Percentiles rank a stretch among this genome's conserved stretches.
phyloP scores from a whole-genome alignment of 352 stramenopile species.

The Phytophthora ramorum region DNA sequence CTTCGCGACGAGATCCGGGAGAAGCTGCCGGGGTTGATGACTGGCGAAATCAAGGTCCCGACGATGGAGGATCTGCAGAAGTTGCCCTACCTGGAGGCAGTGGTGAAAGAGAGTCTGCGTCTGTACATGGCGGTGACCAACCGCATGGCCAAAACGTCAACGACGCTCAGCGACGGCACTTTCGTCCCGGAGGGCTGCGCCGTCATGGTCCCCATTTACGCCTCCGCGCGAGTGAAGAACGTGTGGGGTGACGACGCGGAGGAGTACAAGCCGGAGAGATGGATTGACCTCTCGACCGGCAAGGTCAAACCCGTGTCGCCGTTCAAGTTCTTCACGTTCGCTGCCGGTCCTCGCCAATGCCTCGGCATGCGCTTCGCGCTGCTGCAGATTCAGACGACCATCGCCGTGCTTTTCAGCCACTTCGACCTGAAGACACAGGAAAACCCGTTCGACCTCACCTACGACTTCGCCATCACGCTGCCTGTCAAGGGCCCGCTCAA shows the following conservation, averaged over 20 bases:
- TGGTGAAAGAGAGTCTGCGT: slow-evolving; percentile 69
- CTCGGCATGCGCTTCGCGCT: slow-evolving; percentile 62
- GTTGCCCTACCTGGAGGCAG: slow-evolving; percentile 68
- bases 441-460: slow-evolving; percentile 44
- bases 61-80: slow-evolving; percentile 54
- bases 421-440: slow-evolving; percentile 45
- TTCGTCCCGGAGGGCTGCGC: slow-evolving; percentile 47
- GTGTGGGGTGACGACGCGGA: slow-evolving; percentile 63
- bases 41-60: slow-evolving; percentile 25
- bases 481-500: slow-evolving; percentile 43
- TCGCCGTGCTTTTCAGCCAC: slow-evolving; percentile 45
- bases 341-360: slow-evolving; percentile 57
- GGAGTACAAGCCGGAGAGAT: slow-evolving; percentile 51
- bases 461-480: slow-evolving; percentile 43
- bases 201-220: slow-evolving; percentile 62
- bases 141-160: slow-evolving; percentile 41
- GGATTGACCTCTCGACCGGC: slow-evolving; percentile 47
- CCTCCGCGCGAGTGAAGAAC: slow-evolving; percentile 38
- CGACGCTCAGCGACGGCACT: slow-evolving; percentile 64
- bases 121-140: slow-evolving; percentile 50
- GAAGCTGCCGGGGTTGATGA: slow-evolving; percentile 36
- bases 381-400: slow-evolving; percentile 55
- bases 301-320: slow-evolving; percentile 44
- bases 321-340: slow-evolving; percentile 67
- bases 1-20: slow-evolving; percentile 44